phyloP scores from a whole-genome alignment of 805 yeast species.

The Myxozyma udenii region DNA sequence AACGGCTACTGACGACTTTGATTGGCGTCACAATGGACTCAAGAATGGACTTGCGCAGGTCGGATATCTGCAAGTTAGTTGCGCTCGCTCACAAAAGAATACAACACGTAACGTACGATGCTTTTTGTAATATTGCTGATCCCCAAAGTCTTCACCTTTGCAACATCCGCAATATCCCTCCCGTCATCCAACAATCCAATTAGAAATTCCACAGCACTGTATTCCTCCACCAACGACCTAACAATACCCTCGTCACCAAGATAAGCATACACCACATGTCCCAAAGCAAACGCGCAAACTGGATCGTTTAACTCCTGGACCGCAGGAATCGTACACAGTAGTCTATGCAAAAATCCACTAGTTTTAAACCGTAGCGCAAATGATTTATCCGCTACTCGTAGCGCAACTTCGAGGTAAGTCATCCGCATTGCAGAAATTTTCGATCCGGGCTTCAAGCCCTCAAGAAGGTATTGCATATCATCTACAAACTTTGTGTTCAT shows the following conservation, averaged over 20 bases:
- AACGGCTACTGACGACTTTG: slow-evolving; percentile 7
- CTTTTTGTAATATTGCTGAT: slow-evolving; percentile 8
- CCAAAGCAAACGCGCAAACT: slow-evolving; percentile 17
- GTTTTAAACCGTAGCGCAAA: slow-evolving; percentile 20
- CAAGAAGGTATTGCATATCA: slow-evolving; percentile 31
- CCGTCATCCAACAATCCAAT: slow-evolving; percentile 3
- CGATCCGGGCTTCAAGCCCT: slow-evolving; percentile 17
- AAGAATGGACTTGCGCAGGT: slow-evolving; percentile 5
- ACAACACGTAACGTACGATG: slow-evolving; percentile 3
- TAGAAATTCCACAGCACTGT: slow-evolving; percentile 5
- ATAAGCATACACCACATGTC: slow-evolving; percentile 8
- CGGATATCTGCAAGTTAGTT: slow-evolving; percentile 12
- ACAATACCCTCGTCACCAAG: slow-evolving; percentile 21
- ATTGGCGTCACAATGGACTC: neutral
- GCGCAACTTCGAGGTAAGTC: slow-evolving; percentile 23
- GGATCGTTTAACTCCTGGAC: slow-evolving; percentile 1
- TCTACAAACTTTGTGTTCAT: slow-evolving; percentile 27
- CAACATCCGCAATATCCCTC: slow-evolving; percentile 5
- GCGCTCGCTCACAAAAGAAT: neutral
- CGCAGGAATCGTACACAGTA: slow-evolving; percentile 5
- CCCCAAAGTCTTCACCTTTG: slow-evolving; percentile 2
- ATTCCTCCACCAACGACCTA: slow-evolving; percentile 8
- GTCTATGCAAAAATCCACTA: slow-evolving; percentile 14
- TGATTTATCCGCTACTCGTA: slow-evolving; percentile 18
- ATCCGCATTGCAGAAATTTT: slow-evolving; percentile 7